These are phyloP conservation scores for Venturia effusa DNA, from an alignment of 2,329 filamentous ascomycete genomes.

Conservation along the genomic window DNA sequence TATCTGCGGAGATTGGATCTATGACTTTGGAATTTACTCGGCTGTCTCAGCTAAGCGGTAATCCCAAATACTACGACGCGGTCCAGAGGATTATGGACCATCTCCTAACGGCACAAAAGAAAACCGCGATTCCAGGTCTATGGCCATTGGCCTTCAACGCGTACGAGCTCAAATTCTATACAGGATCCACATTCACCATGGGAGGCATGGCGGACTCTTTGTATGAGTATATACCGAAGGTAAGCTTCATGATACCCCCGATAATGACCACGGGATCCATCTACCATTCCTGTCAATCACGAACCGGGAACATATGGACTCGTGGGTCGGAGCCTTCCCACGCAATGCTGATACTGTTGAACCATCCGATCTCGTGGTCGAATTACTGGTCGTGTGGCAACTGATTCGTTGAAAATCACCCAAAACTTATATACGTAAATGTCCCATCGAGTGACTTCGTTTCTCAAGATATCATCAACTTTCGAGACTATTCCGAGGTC, in stretches of 20 bases:
- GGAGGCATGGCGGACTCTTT: slow-evolving; percentile 46
- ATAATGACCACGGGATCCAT: background rate
- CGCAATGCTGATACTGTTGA: background rate
- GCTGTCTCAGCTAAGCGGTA: slow-evolving; percentile 26
- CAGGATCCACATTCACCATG: slow-evolving; percentile 35
- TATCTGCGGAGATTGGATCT: slow-evolving; percentile 28
- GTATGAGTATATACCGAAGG: slow-evolving; percentile 49
- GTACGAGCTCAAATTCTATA: slow-evolving; percentile 20
- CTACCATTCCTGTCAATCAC: background rate
- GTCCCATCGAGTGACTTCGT: too few relatives aligned
- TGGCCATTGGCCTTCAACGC: slow-evolving; percentile 26
- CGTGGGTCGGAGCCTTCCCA: background rate
- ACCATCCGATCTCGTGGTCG: background rate
- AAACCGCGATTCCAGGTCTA: slow-evolving; percentile 25
- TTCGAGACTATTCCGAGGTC: background rate
- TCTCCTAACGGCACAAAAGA: slow-evolving; percentile 24
- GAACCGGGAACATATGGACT: too few relatives aligned
- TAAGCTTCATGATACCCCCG: background rate
- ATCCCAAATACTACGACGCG: slow-evolving; percentile 29
- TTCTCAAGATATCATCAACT: too few relatives aligned
- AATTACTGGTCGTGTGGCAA: background rate
- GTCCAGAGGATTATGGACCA: slow-evolving; percentile 25
- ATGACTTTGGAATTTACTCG: slow-evolving; percentile 29
- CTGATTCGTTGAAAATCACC: background rate
- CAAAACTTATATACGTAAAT: too few relatives aligned